phyloP scores from a whole-genome alignment of 2,329 filamentous ascomycete species.

The Beauveria caledonica region DNA sequence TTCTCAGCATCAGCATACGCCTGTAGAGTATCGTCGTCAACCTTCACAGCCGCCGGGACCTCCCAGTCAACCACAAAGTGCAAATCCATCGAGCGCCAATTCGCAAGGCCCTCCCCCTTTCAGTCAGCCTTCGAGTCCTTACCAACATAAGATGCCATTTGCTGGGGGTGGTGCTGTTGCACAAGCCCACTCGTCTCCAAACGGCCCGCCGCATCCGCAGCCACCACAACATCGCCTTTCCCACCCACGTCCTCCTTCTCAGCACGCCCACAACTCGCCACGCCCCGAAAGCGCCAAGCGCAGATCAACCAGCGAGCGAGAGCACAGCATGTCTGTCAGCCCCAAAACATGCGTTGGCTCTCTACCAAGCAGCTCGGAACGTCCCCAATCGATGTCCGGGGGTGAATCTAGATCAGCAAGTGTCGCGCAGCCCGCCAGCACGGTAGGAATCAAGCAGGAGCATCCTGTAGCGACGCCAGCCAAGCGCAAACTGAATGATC shows the following conservation, averaged over 20 bases:
- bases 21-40: conserved; percentile 36
- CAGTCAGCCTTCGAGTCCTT: conserved; percentile 46
- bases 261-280: conserved; percentile 37
- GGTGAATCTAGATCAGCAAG: conserved; percentile 19
- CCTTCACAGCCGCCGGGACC: conserved; percentile 48
- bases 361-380: conserved; percentile 36
- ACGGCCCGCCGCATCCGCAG: conserved; percentile 8
- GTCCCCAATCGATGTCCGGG: conserved; percentile 16
- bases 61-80: conserved; percentile 40
- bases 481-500: conserved; percentile 32
- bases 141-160: conserved; percentile 38
- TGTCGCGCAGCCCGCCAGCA: conserved; percentile 20
- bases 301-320: conserved; percentile 53
- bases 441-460: conserved; percentile 20
- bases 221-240: conserved; percentile 17
- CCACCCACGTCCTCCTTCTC: conserved; percentile 24
- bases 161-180: not conserved
- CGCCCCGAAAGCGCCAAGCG: conserved; percentile 38
- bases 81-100: conserved; percentile 37
- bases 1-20: conserved; percentile 34
- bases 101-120: conserved; percentile 10
- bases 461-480: conserved; percentile 26
- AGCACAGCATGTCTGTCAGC: conserved; percentile 66
- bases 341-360: conserved; percentile 62
- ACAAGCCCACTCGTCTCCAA: conserved; percentile 9